Percentiles rank a stretch among this genome's conserved stretches.
These are phyloP conservation scores for Trichocomaceae sp. DNA, from an alignment of 2,329 filamentous ascomycete genomes.

Conservation along the genomic window DNA sequence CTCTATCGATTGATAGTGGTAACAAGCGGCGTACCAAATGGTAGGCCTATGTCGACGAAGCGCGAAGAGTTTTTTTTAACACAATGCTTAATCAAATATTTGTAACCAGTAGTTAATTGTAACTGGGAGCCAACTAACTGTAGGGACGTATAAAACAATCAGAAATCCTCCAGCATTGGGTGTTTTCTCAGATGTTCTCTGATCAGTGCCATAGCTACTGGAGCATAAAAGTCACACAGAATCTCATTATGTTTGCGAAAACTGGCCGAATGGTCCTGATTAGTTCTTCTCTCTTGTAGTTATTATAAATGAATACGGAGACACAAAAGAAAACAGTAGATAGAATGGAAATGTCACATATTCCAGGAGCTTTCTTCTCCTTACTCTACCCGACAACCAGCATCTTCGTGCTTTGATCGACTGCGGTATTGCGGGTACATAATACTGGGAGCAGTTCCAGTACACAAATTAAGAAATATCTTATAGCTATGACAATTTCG, in stretches of 20 bases:
- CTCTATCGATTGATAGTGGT: too few species aligned
- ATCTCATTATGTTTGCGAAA: not conserved
- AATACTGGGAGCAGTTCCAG: not conserved
- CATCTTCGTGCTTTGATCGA: not conserved
- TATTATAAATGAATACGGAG: not conserved
- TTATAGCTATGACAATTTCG: too few species aligned
- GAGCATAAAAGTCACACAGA: not conserved
- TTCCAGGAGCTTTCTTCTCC: not conserved
- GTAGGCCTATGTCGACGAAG: too few species aligned
- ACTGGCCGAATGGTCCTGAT: not conserved
- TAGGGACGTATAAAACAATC: too few species aligned
- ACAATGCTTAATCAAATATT: too few species aligned
- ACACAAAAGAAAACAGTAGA: not conserved
- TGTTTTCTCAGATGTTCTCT: not conserved
- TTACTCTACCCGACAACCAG: conserved; percentile 1
- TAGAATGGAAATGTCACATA: not conserved
- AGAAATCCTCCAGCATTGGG: conserved; percentile 1
- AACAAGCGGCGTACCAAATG: too few species aligned
- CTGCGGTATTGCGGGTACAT: not conserved
- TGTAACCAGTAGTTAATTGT: too few species aligned
- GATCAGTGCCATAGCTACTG: not conserved
- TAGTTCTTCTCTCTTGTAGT: not conserved
- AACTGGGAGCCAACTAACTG: too few species aligned
- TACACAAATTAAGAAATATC: not conserved
- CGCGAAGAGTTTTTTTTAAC: too few species aligned